Conservation (phyloP, 352 stramenopile genomes). For the Globisporangium splendens region DNA sequence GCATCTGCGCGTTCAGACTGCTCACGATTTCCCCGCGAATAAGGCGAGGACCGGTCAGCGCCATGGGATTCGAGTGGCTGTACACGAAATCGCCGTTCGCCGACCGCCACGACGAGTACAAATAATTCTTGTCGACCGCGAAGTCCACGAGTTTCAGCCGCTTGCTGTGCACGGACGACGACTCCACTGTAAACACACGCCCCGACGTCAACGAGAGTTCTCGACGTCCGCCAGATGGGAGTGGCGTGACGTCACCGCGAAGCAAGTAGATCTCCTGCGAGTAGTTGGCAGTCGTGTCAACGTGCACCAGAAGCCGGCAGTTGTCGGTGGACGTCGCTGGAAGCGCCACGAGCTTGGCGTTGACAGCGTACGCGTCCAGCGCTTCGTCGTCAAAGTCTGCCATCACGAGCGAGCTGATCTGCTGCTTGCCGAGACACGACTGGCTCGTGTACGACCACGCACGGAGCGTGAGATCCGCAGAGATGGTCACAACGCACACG, state of each 20-base stretch:
- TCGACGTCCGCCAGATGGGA: constrained; percentile 19
- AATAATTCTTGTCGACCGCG: constrained; percentile 54
- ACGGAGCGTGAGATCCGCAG: constrained; percentile 57
- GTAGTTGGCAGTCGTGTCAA: constrained; percentile 52
- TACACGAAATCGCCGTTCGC: constrained; percentile 54
- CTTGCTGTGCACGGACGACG: constrained; percentile 20
- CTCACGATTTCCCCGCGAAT: constrained; percentile 49
- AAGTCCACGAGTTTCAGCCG: constrained; percentile 72
- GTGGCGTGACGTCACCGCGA: constrained; percentile 42
- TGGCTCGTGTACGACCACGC: constrained; percentile 69
- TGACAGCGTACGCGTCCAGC: constrained; percentile 36
- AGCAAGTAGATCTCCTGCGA: constrained; percentile 63
- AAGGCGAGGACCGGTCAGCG: constrained; percentile 49
- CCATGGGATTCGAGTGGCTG: constrained; percentile 69
- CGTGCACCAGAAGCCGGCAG: constrained; percentile 59
- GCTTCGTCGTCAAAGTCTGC: constrained; percentile 33
- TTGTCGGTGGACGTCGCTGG: constrained; percentile 48
- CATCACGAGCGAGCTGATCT: constrained; percentile 36
- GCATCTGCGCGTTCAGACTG: constrained; percentile 63
- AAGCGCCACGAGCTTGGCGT: constrained; percentile 61
- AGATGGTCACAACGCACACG: constrained; percentile 67
- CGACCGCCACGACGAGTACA: constrained; percentile 75
- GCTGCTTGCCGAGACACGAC: constrained; percentile 61
- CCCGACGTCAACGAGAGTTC: constrained; percentile 46
- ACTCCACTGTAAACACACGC: constrained; percentile 47